A percentile compares a stretch with the other conserved stretches of the same genome.
Evolutionary conservation across 1,139 yeast genomes (phyloP).

Genomic region (Ogataea hybrid): DNA sequence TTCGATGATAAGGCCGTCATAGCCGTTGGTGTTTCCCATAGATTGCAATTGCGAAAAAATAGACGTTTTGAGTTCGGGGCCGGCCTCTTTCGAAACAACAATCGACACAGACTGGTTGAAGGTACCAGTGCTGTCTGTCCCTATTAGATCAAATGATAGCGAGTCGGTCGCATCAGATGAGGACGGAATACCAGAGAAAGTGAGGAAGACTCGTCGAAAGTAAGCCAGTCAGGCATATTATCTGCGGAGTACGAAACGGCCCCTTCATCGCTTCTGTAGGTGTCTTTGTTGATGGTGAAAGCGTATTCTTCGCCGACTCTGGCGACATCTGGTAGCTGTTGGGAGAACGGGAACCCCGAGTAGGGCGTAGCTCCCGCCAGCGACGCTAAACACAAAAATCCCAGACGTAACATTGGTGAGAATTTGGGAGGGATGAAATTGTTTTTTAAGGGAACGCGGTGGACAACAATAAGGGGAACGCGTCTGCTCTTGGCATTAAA

Average conservation of each 20-base stretch:
- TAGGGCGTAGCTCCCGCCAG: slow-evolving; percentile 37
- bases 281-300: slow-evolving; percentile 71
- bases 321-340: slow-evolving; percentile 88
- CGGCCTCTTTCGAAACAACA: slow-evolving; percentile 55
- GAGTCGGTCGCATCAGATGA: slow-evolving; percentile 43
- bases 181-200: slow-evolving; percentile 71
- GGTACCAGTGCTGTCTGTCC: slow-evolving; percentile 55
- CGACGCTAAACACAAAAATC: slow-evolving; percentile 6
- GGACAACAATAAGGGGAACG: slow-evolving; percentile 3
- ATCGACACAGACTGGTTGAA: slow-evolving; percentile 48
- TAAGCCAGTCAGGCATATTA: slow-evolving; percentile 73
- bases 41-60: slow-evolving; percentile 51
- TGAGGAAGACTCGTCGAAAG: slow-evolving; percentile 62
- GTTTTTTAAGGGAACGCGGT: slow-evolving; percentile 10
- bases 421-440: slow-evolving; percentile 8
- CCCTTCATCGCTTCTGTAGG: slow-evolving; percentile 48
- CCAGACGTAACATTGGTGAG: slow-evolving; percentile 8
- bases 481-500: slow-evolving; percentile 3
- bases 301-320: slow-evolving; percentile 58
- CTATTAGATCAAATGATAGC: slow-evolving; percentile 52
- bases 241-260: slow-evolving; percentile 54
- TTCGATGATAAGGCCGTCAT: slow-evolving; percentile 65
- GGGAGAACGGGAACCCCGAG: slow-evolving; percentile 75
- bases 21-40: slow-evolving; percentile 70
- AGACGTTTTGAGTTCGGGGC: slow-evolving; percentile 43